A percentile compares a stretch with the other conserved stretches of the same genome.
Conservation (phyloP, 768 basidiomycete species). For the Lyophyllum decastes region DNA sequence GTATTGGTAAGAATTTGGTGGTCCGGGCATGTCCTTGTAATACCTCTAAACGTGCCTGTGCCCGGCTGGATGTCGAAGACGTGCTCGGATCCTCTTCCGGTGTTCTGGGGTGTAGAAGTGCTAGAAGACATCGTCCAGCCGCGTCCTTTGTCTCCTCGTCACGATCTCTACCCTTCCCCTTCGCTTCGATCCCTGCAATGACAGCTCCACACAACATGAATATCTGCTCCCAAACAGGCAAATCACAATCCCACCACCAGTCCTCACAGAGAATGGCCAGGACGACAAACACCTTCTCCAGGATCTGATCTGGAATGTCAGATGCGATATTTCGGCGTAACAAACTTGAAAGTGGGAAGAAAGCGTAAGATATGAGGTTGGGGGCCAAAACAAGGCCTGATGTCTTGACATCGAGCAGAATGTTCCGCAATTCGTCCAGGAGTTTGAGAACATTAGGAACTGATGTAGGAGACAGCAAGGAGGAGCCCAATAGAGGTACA, state of each 20-base stretch:
- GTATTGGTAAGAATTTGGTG: conserved; percentile 64
- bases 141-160: conserved; percentile 85
- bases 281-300: conserved; percentile 70
- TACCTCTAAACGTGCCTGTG: conserved; percentile 30
- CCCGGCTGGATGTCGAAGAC: conserved; percentile 17
- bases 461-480: conserved; percentile 59
- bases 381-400: conserved; percentile 43
- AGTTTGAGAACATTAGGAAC: conserved; percentile 48
- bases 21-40: conserved; percentile 48
- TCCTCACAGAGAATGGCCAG: conserved; percentile 60
- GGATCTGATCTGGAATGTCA: conserved; percentile 74
- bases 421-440: conserved; percentile 52
- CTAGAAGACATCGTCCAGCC: conserved; percentile 64
- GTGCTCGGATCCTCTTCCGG: conserved; percentile 36
- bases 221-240: conserved; percentile 79
- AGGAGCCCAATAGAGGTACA: conserved; percentile 76
- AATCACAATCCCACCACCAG: conserved; percentile 88
- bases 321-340: conserved; percentile 72
- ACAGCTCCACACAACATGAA: conserved; percentile 75
- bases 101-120: conserved; percentile 58
- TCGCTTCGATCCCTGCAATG: conserved; percentile 63
- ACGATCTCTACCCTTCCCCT: conserved; percentile 65
- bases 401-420: conserved; percentile 44
- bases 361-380: conserved; percentile 77
- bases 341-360: conserved; percentile 86